Percentiles rank a stretch among this genome's conserved stretches.
Evolutionary conservation across 495 filamentous ascomycete genomes (phyloP).

Genomic region (Lophiotrema nucula): DNA sequence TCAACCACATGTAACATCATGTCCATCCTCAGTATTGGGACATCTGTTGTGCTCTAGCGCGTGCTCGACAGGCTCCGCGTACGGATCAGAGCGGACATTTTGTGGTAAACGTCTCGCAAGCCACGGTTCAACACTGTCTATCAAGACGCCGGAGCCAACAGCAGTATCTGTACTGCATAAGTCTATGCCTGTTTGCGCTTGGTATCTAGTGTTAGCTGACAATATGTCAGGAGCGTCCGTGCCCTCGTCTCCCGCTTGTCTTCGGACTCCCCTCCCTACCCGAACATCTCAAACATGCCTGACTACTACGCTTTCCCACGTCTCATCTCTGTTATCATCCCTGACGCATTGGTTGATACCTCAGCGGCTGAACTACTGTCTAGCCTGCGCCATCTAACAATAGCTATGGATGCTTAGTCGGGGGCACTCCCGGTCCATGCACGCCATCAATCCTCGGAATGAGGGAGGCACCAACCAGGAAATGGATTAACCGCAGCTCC

Average conservation of each 20-base stretch:
- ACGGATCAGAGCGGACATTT: slow-evolving; percentile 3
- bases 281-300: slow-evolving; percentile 34
- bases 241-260: slow-evolving; percentile 20
- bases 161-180: slow-evolving; percentile 8
- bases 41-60: slow-evolving; percentile 6
- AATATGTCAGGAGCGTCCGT: slow-evolving; percentile 34
- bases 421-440: slow-evolving; percentile 25
- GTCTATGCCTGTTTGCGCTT: slow-evolving; percentile 25
- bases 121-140: not conserved
- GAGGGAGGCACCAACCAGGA: slow-evolving; percentile 32
- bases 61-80: not conserved
- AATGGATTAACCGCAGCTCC: slow-evolving; percentile 26
- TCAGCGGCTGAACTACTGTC: slow-evolving; percentile 32
- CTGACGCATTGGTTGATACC: slow-evolving; percentile 30
- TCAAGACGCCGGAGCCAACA: not conserved
- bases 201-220: slow-evolving; percentile 29
- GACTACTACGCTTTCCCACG: slow-evolving; percentile 26
- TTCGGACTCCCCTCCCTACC: slow-evolving; percentile 32
- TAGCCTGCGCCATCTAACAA: slow-evolving; percentile 33
- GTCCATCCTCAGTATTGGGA: slow-evolving; percentile 10
- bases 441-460: slow-evolving; percentile 34
- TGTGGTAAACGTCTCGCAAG: not conserved
- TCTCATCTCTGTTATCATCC: slow-evolving; percentile 36
- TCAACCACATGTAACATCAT: slow-evolving; percentile 22
- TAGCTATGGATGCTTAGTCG: slow-evolving; percentile 33